Base-by-base conservation (phyloP, 352 stramenopile genomes). In the Elongisporangium anandrum region DNA sequence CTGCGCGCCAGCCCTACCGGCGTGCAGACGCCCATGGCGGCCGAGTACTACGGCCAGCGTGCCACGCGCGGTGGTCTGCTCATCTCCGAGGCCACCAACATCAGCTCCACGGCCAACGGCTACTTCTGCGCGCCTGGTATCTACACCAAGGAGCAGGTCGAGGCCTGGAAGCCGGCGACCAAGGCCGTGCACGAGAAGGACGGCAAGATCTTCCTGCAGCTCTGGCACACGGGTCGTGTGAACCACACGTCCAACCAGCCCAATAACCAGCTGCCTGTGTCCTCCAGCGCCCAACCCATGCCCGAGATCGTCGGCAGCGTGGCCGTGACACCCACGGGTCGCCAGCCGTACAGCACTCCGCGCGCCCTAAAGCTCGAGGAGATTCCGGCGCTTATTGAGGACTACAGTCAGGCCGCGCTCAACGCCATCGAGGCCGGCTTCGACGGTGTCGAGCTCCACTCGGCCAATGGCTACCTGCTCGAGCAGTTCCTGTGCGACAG, bases 371-470 rank as follows among this genome's bases (percentile, higher is more conserved):
- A 72, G 9, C 54, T 65, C 17, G 68, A 91, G 6, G 86, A 96
- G 24, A 88, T 96, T 56, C 52, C 72, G 12, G 39, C 41, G 1
- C 66, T 77, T 9, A 69, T 95, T 6, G 51, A 84, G 20, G 79
- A 90, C 48, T 97, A 81, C 65, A 59, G 66, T 8, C 54, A 73
- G 23, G 81, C 65, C 0, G 87, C 88, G 0, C 54, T 64, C 21
- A 74, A 73, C 17, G 70, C 77, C 6, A 80, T 86, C n/a, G 59
- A 79, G n/a, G 88, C 88, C 20, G 90, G 89, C 38, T 96, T 97
- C 65, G 90, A 97, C 54, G 88, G 88, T 22, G 72, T 97, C 20
- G 87, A 97, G 59, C 54, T 97, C 21, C 90, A 97, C 64, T 60
- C 20, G 9, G 89, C 84, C 2, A 94, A 97, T 59, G 91, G 90